Conservation (phyloP, 2,329 filamentous ascomycete genomes). For the Sclerotinia glacialis region DNA sequence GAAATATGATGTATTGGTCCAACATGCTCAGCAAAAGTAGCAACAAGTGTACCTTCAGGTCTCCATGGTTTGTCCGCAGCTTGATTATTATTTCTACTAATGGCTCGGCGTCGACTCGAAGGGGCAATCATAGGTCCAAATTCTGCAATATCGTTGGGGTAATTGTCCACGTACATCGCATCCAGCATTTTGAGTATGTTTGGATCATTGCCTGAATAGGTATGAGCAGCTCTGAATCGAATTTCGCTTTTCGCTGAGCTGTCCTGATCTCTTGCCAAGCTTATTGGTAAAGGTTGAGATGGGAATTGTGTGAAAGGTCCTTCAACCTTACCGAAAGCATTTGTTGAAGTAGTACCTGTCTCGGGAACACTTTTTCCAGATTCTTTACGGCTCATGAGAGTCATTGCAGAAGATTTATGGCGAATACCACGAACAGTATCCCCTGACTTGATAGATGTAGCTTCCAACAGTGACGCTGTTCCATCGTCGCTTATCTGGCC, state of each 20-base stretch:
- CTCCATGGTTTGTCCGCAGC: constrained; percentile 65
- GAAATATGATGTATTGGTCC: constrained; percentile 78
- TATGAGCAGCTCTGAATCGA: constrained; percentile 66
- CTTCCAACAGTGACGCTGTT: constrained; percentile 32
- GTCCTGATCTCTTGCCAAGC: constrained; percentile 41
- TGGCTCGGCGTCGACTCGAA: constrained; percentile 54
- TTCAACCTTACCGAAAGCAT: constrained; percentile 64
- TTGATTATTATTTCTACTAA: constrained; percentile 40
- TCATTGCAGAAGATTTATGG: constrained; percentile 60
- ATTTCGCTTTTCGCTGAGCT: constrained; percentile 41
- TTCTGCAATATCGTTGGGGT: constrained; percentile 61
- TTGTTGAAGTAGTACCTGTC: constrained; percentile 60
- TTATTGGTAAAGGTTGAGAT: constrained; percentile 41
- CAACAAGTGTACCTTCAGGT: constrained; percentile 78
- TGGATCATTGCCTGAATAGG: constrained; percentile 77
- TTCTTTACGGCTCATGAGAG: constrained; percentile 57
- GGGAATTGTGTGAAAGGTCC: constrained; percentile 42
- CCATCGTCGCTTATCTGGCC: constrained; percentile 38
- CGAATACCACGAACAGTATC: constrained; percentile 47
- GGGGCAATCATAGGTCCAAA: constrained; percentile 80
- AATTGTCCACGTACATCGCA: constrained; percentile 75
- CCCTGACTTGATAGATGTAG: constrained; percentile 36
- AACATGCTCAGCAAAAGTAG: constrained; percentile 84
- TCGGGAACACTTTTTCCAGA: constrained; percentile 60
- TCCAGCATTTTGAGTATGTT: constrained; percentile 71